Evolutionary conservation across 495 filamentous ascomycete species (phyloP), one percentile per base, ranked within the genome.

Genomic region (Evansstolkia leycettana): DNA sequence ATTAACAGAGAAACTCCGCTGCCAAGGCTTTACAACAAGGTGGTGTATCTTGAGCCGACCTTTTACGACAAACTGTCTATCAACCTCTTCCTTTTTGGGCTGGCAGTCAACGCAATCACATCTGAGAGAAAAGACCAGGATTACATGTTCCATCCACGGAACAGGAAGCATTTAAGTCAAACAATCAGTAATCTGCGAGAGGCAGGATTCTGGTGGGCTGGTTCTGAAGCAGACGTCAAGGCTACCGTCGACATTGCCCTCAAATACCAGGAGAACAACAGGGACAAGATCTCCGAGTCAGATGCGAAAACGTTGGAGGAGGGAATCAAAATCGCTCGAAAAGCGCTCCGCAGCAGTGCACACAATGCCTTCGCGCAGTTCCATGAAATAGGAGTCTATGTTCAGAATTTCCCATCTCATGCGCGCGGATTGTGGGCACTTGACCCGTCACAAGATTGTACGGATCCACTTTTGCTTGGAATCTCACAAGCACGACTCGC

Each of bases 161-260:
- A 85, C 47, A 55, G 70, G 16, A 76, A 72, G 27, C 58, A 67
- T 33, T 61, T 94, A 0, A 58, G 71, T 29, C 58, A 72, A 18
- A 63, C 89, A 0, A 78, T 89, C 10, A 69, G 66, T 34, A 94
- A 96, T 50, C 60, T 96, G 19, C 69, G 82, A 16, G 82, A 92
- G 48, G 78, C 84, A n/a, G 81, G 81, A 27, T 93, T 94, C 47
- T 90, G 86, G 60, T 94, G 88, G 68, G 78, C 79, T 7, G 85
- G 87, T 24, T 85, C 82, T 39, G 74, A 76, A 0, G 62, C 64
- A 9, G 73, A 88, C 40, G 66, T 93, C 4, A 31, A 49, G 4
- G 70, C 60, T 12, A 70, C 82, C 2, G 43, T 89, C 5, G 65
- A 82, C 11, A 72, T 70, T 29, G 76, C 78, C 7, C 53, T 65